Evolutionary conservation across 2,329 filamentous ascomycete genomes (phyloP), one percentile per base, ranked within the genome.

Genomic region (Phyllosticta citrichinensis): DNA sequence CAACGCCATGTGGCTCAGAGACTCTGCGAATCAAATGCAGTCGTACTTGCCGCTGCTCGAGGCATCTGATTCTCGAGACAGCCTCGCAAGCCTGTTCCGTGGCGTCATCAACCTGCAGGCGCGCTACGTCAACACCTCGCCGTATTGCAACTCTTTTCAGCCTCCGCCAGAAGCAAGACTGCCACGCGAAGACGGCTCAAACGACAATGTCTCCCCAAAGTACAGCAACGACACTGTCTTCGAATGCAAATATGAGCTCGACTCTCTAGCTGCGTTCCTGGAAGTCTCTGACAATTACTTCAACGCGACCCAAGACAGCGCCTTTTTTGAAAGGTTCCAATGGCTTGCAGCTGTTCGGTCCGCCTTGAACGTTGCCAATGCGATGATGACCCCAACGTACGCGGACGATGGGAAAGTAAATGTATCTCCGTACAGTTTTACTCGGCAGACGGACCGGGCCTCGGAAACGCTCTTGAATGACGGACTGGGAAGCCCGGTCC

Each of bases 21-120:
- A 81, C 65, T 79, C 76, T 12, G 83, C 86, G 17, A 88, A 88
- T 67, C 87, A 90, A 70, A 80, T 90, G 72, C 86, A 89, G 66
- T 86, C 85, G 30, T 87, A 89, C 66, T 78, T 86, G 54, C 79
- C 83, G 1, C 73, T 89, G 11, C 74, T 89, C 19, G 79, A 78
- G 60, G 76, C 81, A 2, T 82, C 81, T 47, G 74, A 74, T 5
- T 77, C 79, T 3, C 73, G 76, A 4, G 77, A 85, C 67, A 86
- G 85, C 0, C 77, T 90, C 20, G 86, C 86, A 35, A 83, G 82
- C 22, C 75, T 90, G 0, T 89, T 86, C 73, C 81, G 87, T 14
- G 87, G 87, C 0, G 81, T 87, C 2, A 87, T 91, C 70, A 89
- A 90, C 69, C 77, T 87, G 5, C 87, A 90, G 69, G 79, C 86